A percentile compares a stretch with the other conserved stretches of the same genome.
phyloP scores from a whole-genome alignment of 768 basidiomycete species.

The Boletus reticuloceps region DNA sequence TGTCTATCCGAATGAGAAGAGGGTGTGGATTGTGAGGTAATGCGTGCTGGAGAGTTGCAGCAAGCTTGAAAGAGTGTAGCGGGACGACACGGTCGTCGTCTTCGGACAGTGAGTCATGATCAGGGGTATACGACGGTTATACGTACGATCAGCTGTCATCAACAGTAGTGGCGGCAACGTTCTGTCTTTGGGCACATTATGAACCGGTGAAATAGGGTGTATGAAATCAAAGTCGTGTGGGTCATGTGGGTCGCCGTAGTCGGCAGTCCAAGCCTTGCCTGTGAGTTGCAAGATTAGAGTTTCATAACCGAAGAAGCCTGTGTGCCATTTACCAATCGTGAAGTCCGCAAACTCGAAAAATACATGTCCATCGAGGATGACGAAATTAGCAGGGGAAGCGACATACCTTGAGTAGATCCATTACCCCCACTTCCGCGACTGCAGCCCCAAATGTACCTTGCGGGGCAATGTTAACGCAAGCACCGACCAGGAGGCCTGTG shows the following conservation, averaged over 20 bases:
- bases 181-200: constrained; percentile 66
- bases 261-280: constrained; percentile 76
- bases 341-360: constrained; percentile 62
- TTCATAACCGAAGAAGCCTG: not conserved
- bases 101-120: constrained; percentile 26
- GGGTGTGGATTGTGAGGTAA: constrained; percentile 68
- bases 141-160: constrained; percentile 81
- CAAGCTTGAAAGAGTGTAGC: constrained; percentile 80
- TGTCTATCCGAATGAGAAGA: constrained; percentile 72
- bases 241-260: constrained; percentile 75
- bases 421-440: constrained; percentile 79
- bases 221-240: constrained; percentile 85
- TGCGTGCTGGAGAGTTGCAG: constrained; percentile 71
- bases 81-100: constrained; percentile 89
- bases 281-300: constrained; percentile 5
- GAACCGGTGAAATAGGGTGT: constrained; percentile 73
- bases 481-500: constrained; percentile 74
- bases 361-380: not conserved
- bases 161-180: constrained; percentile 68
- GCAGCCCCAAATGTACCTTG: constrained; percentile 75
- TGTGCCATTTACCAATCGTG: constrained; percentile 55
- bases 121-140: not conserved
- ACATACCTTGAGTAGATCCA: constrained; percentile 71
- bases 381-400: not conserved
- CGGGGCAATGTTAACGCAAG: constrained; percentile 78